These are phyloP conservation scores for Kockovaella imperatae DNA, from an alignment of 768 basidiomycete genomes.

Conservation along the genomic window DNA sequence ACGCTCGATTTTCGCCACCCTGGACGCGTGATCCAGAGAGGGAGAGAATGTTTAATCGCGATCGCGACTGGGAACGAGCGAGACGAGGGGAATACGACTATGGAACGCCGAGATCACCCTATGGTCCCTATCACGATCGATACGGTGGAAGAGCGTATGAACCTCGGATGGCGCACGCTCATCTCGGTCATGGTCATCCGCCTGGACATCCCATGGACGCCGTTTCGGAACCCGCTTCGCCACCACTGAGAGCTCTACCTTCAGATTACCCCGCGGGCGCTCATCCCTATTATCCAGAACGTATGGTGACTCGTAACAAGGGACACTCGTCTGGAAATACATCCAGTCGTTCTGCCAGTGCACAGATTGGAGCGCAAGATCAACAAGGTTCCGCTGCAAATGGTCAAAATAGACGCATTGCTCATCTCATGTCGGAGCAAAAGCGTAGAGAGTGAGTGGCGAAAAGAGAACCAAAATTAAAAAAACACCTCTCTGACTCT, in stretches of 20 bases:
- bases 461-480: not conserved
- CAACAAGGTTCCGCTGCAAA: not conserved
- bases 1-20: no score
- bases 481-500: no score
- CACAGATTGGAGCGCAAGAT: not conserved
- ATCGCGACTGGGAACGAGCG: no score
- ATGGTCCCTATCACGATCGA: no score
- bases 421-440: constrained; percentile 41
- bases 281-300: not conserved
- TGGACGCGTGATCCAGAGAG: no score
- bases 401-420: constrained; percentile 30
- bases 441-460: constrained; percentile 39
- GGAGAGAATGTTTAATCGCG: no score
- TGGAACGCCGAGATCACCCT: no score
- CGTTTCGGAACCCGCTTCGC: constrained; percentile 1
- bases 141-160: no score
- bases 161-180: no score
- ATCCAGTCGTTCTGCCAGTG: not conserved
- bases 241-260: not conserved
- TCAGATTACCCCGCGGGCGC: not conserved
- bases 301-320: not conserved
- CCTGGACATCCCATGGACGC: no score
- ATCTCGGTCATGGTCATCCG: no score
- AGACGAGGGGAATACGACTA: no score
- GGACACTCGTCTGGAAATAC: not conserved